Base-by-base conservation (phyloP, 176 grass and related monocot genomes). In the Chloris gayana region DNA sequence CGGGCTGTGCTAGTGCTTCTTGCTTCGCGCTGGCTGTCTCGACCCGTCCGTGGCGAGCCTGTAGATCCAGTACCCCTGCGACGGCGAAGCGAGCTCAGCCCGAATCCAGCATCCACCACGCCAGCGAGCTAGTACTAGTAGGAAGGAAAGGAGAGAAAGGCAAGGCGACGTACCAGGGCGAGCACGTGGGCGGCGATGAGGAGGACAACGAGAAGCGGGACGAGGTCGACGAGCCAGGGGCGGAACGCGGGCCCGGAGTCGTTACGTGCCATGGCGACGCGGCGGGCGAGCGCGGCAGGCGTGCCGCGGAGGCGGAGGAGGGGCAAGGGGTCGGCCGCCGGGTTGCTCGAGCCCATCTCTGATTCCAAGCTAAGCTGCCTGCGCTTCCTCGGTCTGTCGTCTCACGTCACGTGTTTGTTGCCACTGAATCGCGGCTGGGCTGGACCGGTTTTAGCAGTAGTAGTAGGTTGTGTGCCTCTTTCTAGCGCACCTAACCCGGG, bases 131-230 rank as follows among this genome's bases (percentile, higher is more conserved):
- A 29, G 35, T 27, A 32, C 32, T 33, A n/a, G 4, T 37, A 61
- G 58, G 25, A 26, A 62, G 15, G 59, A 15, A 35, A 19, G 4
- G 22, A 22, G n/a, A 67, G 58, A 18, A 5, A 37, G 41, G 70
- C n/a, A 7, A 18, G 9, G 14, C 12, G 70, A 26, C 49, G 86
- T 81, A 98, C 95, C 80, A 98, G 79, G 64, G 95, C 95, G 73
- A 94, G 67, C 72, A 98, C 95, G 61, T 98, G 95, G 34, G 95
- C 95, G 38, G 92, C 92, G 84, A 98, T 95, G 90, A 98, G 95
- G 67, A 98, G 39, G 71, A 98, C 72, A 54, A 95, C 72, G 81
- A 95, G 81, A 65, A 82, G 70, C n/a, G 95, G 95, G 47, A 93
- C 54, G 81, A 91, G 54, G 60, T 98, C 92, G 64, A 93, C 38